A percentile compares a stretch with the other conserved stretches of the same genome.
Conservation (phyloP, 2,329 filamentous ascomycete genomes). For the Achaetomium macrosporum region DNA sequence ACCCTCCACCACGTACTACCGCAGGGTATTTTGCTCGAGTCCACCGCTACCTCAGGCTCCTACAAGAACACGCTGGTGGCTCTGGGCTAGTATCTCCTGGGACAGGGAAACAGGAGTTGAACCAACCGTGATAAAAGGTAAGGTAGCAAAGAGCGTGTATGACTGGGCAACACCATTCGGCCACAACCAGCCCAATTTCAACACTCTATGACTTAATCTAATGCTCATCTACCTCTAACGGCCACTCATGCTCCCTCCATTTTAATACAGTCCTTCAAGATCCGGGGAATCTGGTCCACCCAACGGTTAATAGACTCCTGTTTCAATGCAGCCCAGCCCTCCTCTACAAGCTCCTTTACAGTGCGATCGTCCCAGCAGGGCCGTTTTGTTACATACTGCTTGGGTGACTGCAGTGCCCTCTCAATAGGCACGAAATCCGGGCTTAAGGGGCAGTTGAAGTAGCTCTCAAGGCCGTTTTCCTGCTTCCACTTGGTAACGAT, state of each 20-base stretch:
- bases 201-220: too few relatives aligned
- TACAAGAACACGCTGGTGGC: too few relatives aligned
- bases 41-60: too few relatives aligned
- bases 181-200: too few relatives aligned
- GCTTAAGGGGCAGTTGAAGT: background rate
- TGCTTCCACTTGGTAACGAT: background rate
- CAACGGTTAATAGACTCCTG: background rate
- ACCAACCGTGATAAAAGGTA: too few relatives aligned
- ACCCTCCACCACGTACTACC: too few relatives aligned
- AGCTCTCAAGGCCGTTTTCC: background rate
- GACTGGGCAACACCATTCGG: too few relatives aligned
- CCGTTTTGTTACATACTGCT: background rate
- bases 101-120: too few relatives aligned
- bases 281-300: background rate
- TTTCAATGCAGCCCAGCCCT: background rate
- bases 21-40: too few relatives aligned
- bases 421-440: background rate
- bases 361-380: background rate
- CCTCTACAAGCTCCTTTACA: constrained; percentile 1
- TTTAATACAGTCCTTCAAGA: background rate
- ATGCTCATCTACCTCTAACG: too few relatives aligned
- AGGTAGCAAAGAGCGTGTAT: too few relatives aligned
- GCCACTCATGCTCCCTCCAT: background rate
- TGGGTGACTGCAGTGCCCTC: background rate
- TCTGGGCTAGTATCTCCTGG: too few relatives aligned